A percentile compares a stretch with the other conserved stretches of the same genome.
Evolutionary conservation across 2,329 filamentous ascomycete species (phyloP).

Genomic region (Periconia macrospinosa): DNA sequence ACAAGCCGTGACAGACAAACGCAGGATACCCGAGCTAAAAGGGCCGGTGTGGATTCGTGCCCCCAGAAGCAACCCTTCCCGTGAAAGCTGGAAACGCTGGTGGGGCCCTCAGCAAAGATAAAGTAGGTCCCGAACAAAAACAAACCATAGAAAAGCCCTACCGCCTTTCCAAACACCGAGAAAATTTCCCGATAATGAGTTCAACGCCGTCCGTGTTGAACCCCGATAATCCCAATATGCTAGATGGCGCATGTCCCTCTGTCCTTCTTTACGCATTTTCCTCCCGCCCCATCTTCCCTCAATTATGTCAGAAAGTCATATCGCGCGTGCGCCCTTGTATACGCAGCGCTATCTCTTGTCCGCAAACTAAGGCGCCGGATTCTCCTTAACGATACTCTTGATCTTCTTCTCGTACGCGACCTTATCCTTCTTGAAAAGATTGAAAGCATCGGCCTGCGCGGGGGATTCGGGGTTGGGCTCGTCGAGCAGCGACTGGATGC

Average conservation of each 20-base stretch:
- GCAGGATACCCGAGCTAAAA: no score
- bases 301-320: not conserved
- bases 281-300: no score
- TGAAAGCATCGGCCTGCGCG: slow-evolving; percentile 96
- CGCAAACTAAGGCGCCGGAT: slow-evolving; percentile 67
- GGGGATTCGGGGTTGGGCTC: slow-evolving; percentile 97
- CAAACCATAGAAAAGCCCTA: not conserved
- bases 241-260: not conserved
- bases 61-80: no score
- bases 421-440: slow-evolving; percentile 89
- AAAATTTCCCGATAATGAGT: not conserved
- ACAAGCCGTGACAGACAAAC: no score
- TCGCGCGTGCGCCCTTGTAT: not conserved
- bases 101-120: no score
- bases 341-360: not conserved
- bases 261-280: not conserved
- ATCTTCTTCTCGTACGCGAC: slow-evolving; percentile 87
- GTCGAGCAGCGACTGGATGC: slow-evolving; percentile 93
- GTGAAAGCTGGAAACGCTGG: no score
- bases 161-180: not conserved
- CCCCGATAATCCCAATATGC: not conserved
- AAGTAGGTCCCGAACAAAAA: not conserved
- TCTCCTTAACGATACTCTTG: slow-evolving; percentile 82
- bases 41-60: no score
- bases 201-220: not conserved